Evolutionary conservation across 108 stramenopile species (phyloP), one percentile per base, ranked within the genome.

Genomic region (Parietichytrium sp.): DNA sequence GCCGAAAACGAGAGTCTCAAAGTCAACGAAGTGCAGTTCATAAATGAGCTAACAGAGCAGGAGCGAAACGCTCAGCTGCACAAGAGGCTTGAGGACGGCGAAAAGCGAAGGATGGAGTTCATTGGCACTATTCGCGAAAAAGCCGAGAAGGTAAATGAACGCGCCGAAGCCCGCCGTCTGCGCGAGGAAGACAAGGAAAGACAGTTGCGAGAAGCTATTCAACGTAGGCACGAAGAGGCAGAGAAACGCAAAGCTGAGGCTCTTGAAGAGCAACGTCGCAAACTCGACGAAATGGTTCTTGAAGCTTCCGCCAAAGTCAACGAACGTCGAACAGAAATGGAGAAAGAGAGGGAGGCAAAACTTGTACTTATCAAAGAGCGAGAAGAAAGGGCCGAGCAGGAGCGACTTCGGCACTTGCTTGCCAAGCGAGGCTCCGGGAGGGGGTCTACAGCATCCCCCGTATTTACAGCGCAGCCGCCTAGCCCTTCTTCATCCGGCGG

Each of bases 301-400:
- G 61, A 72, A 27, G 61, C 61, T 6, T 72, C 61, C 1, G 61
- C 61, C n/a, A 72, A 72, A 42, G 61, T 72, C 29, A 72, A 42
- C 61, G 61, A 72, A 42, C 61, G 61, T 7, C 61, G 61, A 33
- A 72, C 61, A 10, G 61, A 72, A 25, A 72, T 72, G 61, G 61
- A 72, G 61, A 72, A 72, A 42, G 61, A 72, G 33, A 33, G 61
- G 23, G 61, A 72, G 61, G 61, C 61, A 16, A 72, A 72, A 42
- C 42, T 72, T 13, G 61, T 42, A 25, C 33, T 72, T 7, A 33
- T 45, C 10, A 33, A 42, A 6, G 61, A 72, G 20, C 61, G 61
- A 10, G 42, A 16, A 6, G 61, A 72, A 42, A 33, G 61, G 38
- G 61, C 61, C 0, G 61, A 72, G 3, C 61, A 72, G 42, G 61